phyloP scores from a whole-genome alignment of 2,329 filamentous ascomycete genomes.

The Rhexocercosporidium sp. region DNA sequence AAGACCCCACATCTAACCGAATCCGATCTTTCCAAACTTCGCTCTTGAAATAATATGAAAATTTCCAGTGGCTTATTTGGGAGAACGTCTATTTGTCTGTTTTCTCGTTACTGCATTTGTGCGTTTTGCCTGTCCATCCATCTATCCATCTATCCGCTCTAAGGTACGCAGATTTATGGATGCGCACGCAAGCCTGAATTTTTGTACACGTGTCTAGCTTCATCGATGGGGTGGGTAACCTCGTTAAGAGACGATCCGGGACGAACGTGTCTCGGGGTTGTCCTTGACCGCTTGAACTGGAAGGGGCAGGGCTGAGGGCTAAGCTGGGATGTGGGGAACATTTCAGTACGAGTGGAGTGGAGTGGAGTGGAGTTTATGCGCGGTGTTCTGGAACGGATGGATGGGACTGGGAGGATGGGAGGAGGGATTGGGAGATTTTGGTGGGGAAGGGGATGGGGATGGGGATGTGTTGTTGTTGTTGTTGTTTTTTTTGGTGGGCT shows the following conservation, averaged over 20 bases:
- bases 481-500: no score
- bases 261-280: background rate
- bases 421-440: no score
- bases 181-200: background rate
- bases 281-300: slow-evolving; percentile 4
- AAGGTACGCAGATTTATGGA: slow-evolving; percentile 5
- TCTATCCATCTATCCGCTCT: background rate
- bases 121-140: background rate
- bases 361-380: slow-evolving; percentile 1
- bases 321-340: no score
- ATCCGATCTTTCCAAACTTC: background rate
- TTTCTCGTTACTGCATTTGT: background rate
- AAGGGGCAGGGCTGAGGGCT: background rate
- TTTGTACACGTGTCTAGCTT: slow-evolving; percentile 8
- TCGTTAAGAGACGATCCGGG: background rate
- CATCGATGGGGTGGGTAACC: background rate
- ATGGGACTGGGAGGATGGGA: background rate
- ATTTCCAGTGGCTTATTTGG: no score
- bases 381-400: background rate
- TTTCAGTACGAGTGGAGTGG: no score
- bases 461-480: no score
- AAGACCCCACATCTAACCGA: no score
- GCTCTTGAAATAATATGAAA: background rate
- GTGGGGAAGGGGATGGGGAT: no score
- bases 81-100: no score